Evolutionary conservation across 768 basidiomycete genomes (phyloP), one percentile per base, ranked within the genome.

Genomic region (Porphyrellus cyaneotinctus): DNA sequence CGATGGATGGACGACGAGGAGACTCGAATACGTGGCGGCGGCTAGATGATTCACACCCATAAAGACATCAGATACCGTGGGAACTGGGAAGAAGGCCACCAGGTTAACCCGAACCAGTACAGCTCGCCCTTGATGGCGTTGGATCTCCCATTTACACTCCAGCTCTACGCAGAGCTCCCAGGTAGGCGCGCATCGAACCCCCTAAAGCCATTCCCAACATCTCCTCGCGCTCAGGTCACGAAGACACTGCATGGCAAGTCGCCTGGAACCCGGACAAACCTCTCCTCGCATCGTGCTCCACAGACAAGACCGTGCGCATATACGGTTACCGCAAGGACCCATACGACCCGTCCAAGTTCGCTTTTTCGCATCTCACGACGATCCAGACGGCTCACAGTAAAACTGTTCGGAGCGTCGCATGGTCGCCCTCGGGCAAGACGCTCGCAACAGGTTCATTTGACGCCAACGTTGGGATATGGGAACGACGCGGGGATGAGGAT

Each of bases 381-480:
- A 88, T 97, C 54, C 75, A 80, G 1, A 95, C 93, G 0, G 90
- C 85, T 8, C 97, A 99, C 66, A 77, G 80, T 9, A 89, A 94
- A 60, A 91, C 95, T 0, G 89, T 99, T 10, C 81, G 97, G 20
- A 76, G 84, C 13, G 60, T 97, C 28, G 85, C 91, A 2, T 99
- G 95, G 91, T 76, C 91, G 5, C 95, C 95, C 0, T 87, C 88
- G 8, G 95, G 95, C 1, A 75, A 78, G 42, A 87, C 86, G 2
- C 78, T 99, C 17, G 95, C 92, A 0, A 92, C 93, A 0, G 97
- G 87, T 0, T 95, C 91, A 5, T 99, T 99, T 61, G 97, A 99
- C 65, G 81, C 91, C 1, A 91, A 88, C 52, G 86, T 98, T 32
- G 89, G 87, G 2, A 77, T 98, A 33, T 98, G 94, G 93, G 91